phyloP scores from a whole-genome alignment of 2,329 filamentous ascomycete species.

The Sporothrix schenckii region DNA sequence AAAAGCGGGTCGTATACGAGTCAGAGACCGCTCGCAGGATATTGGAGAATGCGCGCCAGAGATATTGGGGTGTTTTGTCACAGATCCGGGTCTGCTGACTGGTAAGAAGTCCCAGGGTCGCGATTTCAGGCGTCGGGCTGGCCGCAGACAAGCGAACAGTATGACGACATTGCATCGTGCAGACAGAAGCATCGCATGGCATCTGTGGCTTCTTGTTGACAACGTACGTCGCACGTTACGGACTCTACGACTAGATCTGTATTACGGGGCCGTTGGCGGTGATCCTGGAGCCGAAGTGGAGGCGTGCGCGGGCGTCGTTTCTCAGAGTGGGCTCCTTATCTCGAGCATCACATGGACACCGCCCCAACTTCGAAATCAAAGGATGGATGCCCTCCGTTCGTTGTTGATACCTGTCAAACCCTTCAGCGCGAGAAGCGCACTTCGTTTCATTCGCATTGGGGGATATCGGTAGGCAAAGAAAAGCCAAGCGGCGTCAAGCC shows the following conservation, averaged over 20 bases:
- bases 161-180: background rate
- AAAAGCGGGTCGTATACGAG: background rate
- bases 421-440: no score
- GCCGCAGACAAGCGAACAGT: background rate
- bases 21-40: background rate
- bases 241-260: background rate
- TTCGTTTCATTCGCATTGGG: background rate
- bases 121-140: background rate
- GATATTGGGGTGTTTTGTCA: background rate
- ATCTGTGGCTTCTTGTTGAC: background rate
- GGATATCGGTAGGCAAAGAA: background rate
- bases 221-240: background rate
- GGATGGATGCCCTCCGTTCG: no score
- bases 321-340: constrained; percentile 7
- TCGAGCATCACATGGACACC: background rate
- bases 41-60: background rate
- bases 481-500: background rate
- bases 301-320: background rate
- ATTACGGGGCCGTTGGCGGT: constrained; percentile 5
- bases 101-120: background rate
- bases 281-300: constrained; percentile 13
- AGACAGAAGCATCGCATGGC: constrained; percentile 1
- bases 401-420: no score
- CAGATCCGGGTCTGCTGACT: constrained; percentile 12
- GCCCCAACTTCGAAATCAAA: background rate